Evolutionary conservation across 306 rosid species (phyloP), one percentile per base, ranked within the genome.

Genomic region (Prinsepia uniflora): DNA sequence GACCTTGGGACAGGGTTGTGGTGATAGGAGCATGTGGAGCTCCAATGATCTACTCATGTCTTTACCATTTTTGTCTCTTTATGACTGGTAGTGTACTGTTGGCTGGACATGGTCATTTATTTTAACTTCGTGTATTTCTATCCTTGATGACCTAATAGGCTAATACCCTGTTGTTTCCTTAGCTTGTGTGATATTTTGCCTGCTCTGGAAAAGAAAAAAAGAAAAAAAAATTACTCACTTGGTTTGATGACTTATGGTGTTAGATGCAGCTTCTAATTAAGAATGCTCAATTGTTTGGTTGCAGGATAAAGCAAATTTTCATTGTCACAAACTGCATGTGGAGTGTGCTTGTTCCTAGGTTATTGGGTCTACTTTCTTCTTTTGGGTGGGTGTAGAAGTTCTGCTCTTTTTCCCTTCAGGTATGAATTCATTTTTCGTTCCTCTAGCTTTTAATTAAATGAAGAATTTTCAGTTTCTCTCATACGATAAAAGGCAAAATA

Each of bases 241-340:
- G 40, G 47, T 59, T 52, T 80, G 74, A 65, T 76, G 44, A 64
- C 57, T 72, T 80, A 11, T 63, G 14, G 60, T 19, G 54, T 18
- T 67, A 53, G 71, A 57, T 77, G 68, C 52, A 36, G 69, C 74
- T 79, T 48, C 65, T 81, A 67, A 80, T 74, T 78, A 58, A 57
- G 65, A 58, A 7, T 49, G 71, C 62, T 67, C 63, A 61, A 63
- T 67, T 84, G 84, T 56, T 74, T 48, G 42, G 70, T 81, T 83
- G 75, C 98, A 94, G 98, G 98, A 84, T 72, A 93, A 86, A 79
- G 76, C 85, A 62, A 79, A 76, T 94, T 94, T 83, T 86, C 96
- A 24, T 72, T 88, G 72, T 90, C 98, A 10, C 98, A 94, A 73
- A 76, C 87, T 72, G 89, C 97, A n/a, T 94, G 90, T 79, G 98